Base-by-base conservation (phyloP, 2,329 filamentous ascomycete genomes). In the Aureobasidium sp. region DNA sequence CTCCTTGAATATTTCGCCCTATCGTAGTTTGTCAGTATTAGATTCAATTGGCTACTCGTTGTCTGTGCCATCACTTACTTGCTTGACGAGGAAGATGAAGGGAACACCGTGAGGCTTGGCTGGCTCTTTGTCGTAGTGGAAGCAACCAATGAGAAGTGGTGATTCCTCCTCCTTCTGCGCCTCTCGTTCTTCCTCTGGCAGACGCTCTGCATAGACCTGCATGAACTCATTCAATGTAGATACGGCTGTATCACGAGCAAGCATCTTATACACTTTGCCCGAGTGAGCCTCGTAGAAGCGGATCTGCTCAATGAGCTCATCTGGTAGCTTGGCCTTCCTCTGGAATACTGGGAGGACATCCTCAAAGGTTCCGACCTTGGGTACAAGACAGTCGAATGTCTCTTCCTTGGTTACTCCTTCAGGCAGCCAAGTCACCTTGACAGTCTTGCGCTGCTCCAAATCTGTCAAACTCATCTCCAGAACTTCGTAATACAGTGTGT, bases 321-420 rank as follows among this genome's bases (percentile, higher is more conserved):
- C 87, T 41, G 88, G 81, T 52, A 97, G 79, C 66, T 88, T 86
- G 5, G 88, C 85, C 76, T 96, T 96, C 73, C 90, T 92, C 68
- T 90, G 81, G 63, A 99, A 77, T 1, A 83, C 86, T 59, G 85
- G 80, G 13, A 96, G 81, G 20, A 97, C 77, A 70, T 97, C 93
- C 32, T 86, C 82, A 37, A 96, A 84, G 17, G 82, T 87, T 13
- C 92, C 91, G 66, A 87, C 91, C 76, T 96, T 96, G 65, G 90
- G 86, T 5, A 97, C 91, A 61, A 99, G 84, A 46, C 97, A 76
- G 67, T 97, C 92, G 65, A 85, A 84, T 1, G 81, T 79, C 69
- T 97, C 92, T 85, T 96, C 92, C 78, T 97, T 97, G 12, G 86
- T 86, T 65, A 97, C 88, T 47, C 94, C 94, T 66, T 99, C 94